Base-by-base conservation (phyloP, 2,329 filamentous ascomycete genomes). In the Coleophoma crateriformis region DNA sequence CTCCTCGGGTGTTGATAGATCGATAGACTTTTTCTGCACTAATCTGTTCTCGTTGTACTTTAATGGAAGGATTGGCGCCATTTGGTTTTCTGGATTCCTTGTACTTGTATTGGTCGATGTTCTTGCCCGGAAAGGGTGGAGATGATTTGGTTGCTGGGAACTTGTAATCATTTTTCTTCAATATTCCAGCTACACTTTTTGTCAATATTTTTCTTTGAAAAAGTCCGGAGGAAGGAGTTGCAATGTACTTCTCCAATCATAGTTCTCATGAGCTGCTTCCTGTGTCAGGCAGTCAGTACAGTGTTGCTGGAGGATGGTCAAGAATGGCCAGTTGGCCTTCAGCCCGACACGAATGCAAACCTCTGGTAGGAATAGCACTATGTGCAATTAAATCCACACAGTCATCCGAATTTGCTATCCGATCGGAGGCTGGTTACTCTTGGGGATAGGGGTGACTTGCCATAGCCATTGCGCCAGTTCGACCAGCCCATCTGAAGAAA, bases 401-500 rank as follows among this genome's bases (percentile, higher is more conserved):
- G 27, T 27, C 8, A 27, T 27, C 8, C 27, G 8, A 3, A 27
- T 27, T 27, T 13, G 15, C 12, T 38, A 14, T 38, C 12, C 13
- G 11, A 7, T 38, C 15, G 35, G 15, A 13, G 35, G 6, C 15
- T 38, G 13, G 35, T n/a, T 19, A 3, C 3, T 19, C 19, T 19
- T 19, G 35, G 35, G 35, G 15, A 7, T 7, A 12, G 35, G 27
- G 27, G 27, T 27, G 7, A 27, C 35, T n/a, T 38, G 6, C 41
- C 41, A 44, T 44, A 32, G 41, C 41, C 15, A 27, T 10, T 33
- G 15, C 15, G 27, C 19, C 59, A 7, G 49, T 54, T 17, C 54
- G 58, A 7, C 61, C 63, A 19, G 62, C 62, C 59, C 60, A 66
- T 45, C 62, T 54, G 58, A 59, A 63, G 45, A 66, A 66, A 2